Percentiles rank a stretch among this genome's conserved stretches.
Evolutionary conservation across 2,329 filamentous ascomycete species (phyloP).

Genomic region (Beauveria scarabaeidicola): DNA sequence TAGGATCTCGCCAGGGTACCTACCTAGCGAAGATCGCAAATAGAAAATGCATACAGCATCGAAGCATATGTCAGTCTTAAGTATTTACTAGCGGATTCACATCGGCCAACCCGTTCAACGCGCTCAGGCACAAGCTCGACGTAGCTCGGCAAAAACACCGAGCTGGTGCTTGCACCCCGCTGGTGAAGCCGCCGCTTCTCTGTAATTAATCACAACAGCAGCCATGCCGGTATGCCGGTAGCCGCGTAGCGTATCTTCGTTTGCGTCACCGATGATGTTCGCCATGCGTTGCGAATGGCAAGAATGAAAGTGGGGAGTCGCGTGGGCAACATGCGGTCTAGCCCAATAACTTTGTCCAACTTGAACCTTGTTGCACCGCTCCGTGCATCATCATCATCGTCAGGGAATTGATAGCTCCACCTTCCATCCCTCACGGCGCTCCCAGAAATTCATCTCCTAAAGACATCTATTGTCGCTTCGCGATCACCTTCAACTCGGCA

Average conservation of each 20-base stretch:
- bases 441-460: not conserved
- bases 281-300: not conserved
- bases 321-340: constrained; percentile 4
- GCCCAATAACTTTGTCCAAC: not conserved
- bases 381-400: not conserved
- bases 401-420: not conserved
- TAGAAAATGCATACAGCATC: not conserved
- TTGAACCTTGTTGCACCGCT: not conserved
- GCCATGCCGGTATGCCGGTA: not conserved
- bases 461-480: not conserved
- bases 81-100: too few species aligned
- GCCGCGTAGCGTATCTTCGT: not conserved
- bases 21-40: not conserved
- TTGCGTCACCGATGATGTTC: constrained; percentile 6
- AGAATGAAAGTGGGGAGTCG: constrained; percentile 7
- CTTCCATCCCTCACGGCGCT: not conserved
- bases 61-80: not conserved
- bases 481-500: not conserved
- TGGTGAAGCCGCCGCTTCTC: not conserved
- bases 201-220: not conserved
- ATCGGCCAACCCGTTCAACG: not conserved
- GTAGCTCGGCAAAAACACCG: not conserved
- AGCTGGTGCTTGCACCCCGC: not conserved
- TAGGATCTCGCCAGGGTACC: not conserved
- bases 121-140: not conserved